Evolutionary conservation across 2,329 filamentous ascomycete species (phyloP).

Genomic region (Aspergillus glaucus): DNA sequence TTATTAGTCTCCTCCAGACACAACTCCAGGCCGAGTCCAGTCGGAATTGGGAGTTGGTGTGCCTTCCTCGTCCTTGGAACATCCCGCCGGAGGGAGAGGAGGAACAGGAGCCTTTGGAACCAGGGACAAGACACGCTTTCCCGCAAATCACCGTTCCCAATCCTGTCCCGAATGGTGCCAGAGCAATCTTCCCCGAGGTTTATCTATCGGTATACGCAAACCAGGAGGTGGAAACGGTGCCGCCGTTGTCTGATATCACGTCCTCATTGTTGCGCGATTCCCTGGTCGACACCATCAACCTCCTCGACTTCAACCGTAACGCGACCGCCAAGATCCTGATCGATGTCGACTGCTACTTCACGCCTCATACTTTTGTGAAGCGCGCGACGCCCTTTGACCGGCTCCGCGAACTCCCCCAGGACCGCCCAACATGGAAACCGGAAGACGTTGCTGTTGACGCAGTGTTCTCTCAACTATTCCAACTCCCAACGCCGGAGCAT

Average conservation of each 20-base stretch:
- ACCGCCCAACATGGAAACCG: slow-evolving; percentile 83
- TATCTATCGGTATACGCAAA: slow-evolving; percentile 88
- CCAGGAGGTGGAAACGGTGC: slow-evolving; percentile 85
- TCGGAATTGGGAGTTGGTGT: slow-evolving; percentile 67
- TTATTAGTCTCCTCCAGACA: slow-evolving; percentile 75
- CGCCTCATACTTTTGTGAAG: slow-evolving; percentile 83
- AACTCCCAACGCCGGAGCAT: slow-evolving; percentile 79
- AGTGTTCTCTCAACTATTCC: slow-evolving; percentile 90
- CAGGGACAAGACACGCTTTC: slow-evolving; percentile 65
- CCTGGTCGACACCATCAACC: slow-evolving; percentile 87
- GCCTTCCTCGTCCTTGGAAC: slow-evolving; percentile 53
- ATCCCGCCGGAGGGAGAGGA: slow-evolving; percentile 28
- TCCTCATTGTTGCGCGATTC: slow-evolving; percentile 79
- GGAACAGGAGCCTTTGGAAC: slow-evolving; percentile 53
- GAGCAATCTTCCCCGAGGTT: slow-evolving; percentile 80
- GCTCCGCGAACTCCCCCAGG: slow-evolving; percentile 59
- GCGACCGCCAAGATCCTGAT: slow-evolving; percentile 82
- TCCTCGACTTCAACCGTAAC: slow-evolving; percentile 86
- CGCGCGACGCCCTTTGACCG: slow-evolving; percentile 89
- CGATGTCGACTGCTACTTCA: slow-evolving; percentile 91
- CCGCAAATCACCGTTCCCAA: slow-evolving; percentile 70
- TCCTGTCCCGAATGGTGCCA: slow-evolving; percentile 65
- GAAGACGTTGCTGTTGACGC: slow-evolving; percentile 97
- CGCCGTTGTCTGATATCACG: slow-evolving; percentile 66
- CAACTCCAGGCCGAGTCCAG: slow-evolving; percentile 74